A percentile compares a stretch with the other conserved stretches of the same genome.
Evolutionary conservation across 176 grass and related monocot species (phyloP).

Genomic region (Ensete ventricosum): DNA sequence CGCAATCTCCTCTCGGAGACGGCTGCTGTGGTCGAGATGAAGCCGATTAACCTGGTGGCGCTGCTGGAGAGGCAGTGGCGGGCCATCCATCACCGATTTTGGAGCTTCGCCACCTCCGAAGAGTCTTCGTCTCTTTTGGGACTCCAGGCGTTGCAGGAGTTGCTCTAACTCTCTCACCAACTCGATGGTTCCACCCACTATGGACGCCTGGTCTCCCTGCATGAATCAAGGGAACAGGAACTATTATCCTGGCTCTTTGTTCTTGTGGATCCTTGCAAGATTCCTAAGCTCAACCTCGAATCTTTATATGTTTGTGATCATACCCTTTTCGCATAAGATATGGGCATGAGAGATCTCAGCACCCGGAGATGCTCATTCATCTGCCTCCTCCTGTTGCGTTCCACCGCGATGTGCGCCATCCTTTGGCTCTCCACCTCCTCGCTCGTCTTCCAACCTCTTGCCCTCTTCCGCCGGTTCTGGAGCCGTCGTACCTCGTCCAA

Average conservation of each 20-base stretch:
- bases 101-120: constrained; percentile 38
- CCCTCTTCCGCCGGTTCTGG: constrained; percentile 50
- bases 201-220: constrained; percentile 92
- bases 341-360: background rate
- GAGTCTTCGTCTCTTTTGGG: constrained; percentile 71
- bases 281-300: no score
- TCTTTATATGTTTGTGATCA: no score
- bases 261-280: no score
- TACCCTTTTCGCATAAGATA: constrained; percentile 7
- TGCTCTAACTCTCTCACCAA: constrained; percentile 91
- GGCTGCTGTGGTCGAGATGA: constrained; percentile 34
- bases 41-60: constrained; percentile 28
- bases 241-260: no score
- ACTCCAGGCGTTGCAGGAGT: constrained; percentile 84
- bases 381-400: constrained; percentile 12
- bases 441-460: constrained; percentile 8
- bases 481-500: background rate
- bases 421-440: constrained; percentile 14
- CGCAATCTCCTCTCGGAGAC: constrained; percentile 55
- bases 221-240: background rate
- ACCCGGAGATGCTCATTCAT: constrained; percentile 12
- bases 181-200: constrained; percentile 90
- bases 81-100: constrained; percentile 36
- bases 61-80: constrained; percentile 5
- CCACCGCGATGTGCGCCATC: constrained; percentile 8